Conservation (phyloP, 2,329 filamentous ascomycete genomes). For the Emergomyces orientalis region DNA sequence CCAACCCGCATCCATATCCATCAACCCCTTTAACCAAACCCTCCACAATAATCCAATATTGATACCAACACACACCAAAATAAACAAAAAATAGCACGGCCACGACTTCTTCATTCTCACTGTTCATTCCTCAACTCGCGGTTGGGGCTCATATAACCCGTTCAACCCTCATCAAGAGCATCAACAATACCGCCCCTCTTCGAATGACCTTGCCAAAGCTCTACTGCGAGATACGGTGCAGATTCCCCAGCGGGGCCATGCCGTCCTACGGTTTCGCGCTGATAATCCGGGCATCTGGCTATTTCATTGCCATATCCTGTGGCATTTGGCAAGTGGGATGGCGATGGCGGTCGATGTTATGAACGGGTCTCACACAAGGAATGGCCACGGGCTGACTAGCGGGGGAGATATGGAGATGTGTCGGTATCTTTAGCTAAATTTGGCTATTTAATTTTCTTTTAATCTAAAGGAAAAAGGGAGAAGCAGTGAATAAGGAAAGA, state of each 20-base stretch:
- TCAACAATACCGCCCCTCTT: slow-evolving; percentile 6
- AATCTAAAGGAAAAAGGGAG: background rate
- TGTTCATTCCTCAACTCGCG: slow-evolving; percentile 22
- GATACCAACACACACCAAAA: background rate
- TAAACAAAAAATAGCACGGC: slow-evolving; percentile 22
- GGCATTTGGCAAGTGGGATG: slow-evolving; percentile 44
- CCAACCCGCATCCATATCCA: background rate
- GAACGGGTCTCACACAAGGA: background rate
- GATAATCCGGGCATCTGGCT: slow-evolving; percentile 50
- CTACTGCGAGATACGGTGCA: slow-evolving; percentile 16
- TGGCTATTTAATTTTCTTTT: background rate
- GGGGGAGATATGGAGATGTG: background rate
- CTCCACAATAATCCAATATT: background rate
- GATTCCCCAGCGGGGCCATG: slow-evolving; percentile 37
- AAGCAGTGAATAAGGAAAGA: background rate
- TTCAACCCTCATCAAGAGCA: slow-evolving; percentile 14
- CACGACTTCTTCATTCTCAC: slow-evolving; percentile 29
- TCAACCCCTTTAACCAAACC: background rate
- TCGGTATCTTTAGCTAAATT: background rate
- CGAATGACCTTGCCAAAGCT: slow-evolving; percentile 10
- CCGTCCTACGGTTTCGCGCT: slow-evolving; percentile 42
- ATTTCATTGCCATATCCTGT: slow-evolving; percentile 53
- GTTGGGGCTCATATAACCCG: slow-evolving; percentile 34
- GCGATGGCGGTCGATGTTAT: slow-evolving; percentile 33
- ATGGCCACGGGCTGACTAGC: no score